Base-by-base conservation (phyloP, 805 yeast species). In the Naumovozyma castellii region DNA sequence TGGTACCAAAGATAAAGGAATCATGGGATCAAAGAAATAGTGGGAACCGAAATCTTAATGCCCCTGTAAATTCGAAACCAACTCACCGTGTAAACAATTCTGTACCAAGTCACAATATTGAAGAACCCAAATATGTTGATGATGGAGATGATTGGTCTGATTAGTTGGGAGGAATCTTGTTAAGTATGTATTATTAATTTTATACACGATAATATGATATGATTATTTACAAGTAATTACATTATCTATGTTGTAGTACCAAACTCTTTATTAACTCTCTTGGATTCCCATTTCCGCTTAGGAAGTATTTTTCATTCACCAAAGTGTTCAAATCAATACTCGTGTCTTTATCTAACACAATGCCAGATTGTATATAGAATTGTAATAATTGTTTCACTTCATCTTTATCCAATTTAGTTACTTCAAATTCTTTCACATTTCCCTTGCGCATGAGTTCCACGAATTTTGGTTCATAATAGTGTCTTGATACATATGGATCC, bases 211-310 rank as follows among this genome's bases (percentile, higher is more conserved):
- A 34, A 19, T 34, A 19, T 14, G n/a, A 34, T 17, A 18, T 12
- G 16, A 16, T n/a, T 8, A 8, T 14, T 12, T 19, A 34, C 20
- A 34, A 12, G 36, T 13, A 5, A 12, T 13, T 34, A 16, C 22
- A 17, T 22, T 25, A 41, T 37, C 36, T 38, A 29, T 54, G 51
- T 31, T 42, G 46, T 38, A 57, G 35, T 10, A 53, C 54, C 34
- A 56, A 38, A 40, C 59, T 59, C 40, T 66, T 69, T 39, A 73
- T 48, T 28, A 77, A 53, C 38, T 68, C 69, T 43, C 72, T 64
- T 35, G 84, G 79, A 51, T 78, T 80, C 48, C 87, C 87, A 51
- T 75, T 76, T 28, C 85, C 85, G 45, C 76, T 69, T 29, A 73
- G 40, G 32, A 76, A 62, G 52, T 72, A 78, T 52, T 72, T 73